Evolutionary conservation across 768 basidiomycete genomes (phyloP), one percentile per base, ranked within the genome.

Genomic region (Pilatotrama ljubarskyi): DNA sequence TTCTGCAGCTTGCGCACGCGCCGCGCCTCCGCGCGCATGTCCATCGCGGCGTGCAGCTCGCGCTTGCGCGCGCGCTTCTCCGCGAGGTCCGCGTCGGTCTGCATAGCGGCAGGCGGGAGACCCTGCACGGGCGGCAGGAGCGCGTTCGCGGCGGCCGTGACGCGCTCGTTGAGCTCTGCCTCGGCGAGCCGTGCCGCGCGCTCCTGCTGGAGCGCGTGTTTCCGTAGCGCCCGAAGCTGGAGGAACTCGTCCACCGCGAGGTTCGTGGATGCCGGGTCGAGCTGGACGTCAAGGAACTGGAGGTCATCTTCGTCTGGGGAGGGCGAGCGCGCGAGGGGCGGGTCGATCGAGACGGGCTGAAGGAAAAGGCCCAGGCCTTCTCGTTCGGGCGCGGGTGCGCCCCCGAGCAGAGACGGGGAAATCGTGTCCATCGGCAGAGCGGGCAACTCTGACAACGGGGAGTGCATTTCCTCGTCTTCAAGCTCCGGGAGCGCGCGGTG

Each of bases 1-100:
- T 80, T 80, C 65, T 83, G 81, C 50, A 75, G 72, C 69, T 82
- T 84, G 62, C 80, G 72, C 63, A 55, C 68, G 61, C 74, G 77
- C 63, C 78, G 72, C 53, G 78, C 79, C 64, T 80, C 82, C 60
- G 73, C 73, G 35, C 75, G 74, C 58, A 69, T 64, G 58, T 74
- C 73, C 60, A 74, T 73, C 66, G 74, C 72, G n/a, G 73, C 73
- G 53, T 76, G 73, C 50, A 70, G 61, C 64, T 72, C 70, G 55
- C 65, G 66, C 55, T 68, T 65, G 35, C 63, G 64, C 32, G 40
- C 53, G 52, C 69, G 68, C 61, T 64, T 64, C 60, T 67, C 66
- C 37, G 64, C 64, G 24, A 64, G 51, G 55, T 51, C 60, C 18
- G 74, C 54, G 74, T 68, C 67, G 26, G 52, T 76, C 40, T 73